Conservation (phyloP, 2,329 filamentous ascomycete species). For the Aspergillus bombycis region DNA sequence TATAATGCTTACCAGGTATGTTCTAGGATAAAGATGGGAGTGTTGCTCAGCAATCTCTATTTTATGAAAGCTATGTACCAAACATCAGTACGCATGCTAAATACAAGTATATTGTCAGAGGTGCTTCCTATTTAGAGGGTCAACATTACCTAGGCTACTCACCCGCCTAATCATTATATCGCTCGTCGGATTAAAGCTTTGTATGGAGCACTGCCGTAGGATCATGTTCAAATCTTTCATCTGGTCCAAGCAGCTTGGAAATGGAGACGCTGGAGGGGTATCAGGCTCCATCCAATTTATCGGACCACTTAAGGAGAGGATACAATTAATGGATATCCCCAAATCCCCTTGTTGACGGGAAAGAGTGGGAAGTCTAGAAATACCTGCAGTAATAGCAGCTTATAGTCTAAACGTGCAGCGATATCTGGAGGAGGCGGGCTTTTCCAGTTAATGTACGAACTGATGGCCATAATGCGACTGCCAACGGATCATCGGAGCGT, state of each 20-base stretch:
- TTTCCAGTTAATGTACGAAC: neutral
- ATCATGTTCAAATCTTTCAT: no score
- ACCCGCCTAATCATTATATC: no score
- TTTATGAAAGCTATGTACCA: neutral
- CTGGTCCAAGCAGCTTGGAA: no score
- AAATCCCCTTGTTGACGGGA: neutral
- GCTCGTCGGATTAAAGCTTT: no score
- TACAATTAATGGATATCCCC: neutral
- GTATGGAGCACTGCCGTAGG: no score
- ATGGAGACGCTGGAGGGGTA: no score
- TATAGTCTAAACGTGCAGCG: neutral
- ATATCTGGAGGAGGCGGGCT: neutral
- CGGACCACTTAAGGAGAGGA: neutral
- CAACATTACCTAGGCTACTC: no score
- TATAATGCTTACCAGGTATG: neutral
- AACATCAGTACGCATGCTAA: neutral
- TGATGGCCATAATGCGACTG: neutral
- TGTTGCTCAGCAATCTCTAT: neutral
- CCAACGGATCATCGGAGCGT: neutral
- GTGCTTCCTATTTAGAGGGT: no score
- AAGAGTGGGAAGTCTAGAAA: neutral
- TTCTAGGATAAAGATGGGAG: neutral
- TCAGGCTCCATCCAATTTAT: no score
- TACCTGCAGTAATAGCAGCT: neutral
- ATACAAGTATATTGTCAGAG: neutral